Conservation (phyloP, 306 rosid genomes). For the Acacia confusa region DNA sequence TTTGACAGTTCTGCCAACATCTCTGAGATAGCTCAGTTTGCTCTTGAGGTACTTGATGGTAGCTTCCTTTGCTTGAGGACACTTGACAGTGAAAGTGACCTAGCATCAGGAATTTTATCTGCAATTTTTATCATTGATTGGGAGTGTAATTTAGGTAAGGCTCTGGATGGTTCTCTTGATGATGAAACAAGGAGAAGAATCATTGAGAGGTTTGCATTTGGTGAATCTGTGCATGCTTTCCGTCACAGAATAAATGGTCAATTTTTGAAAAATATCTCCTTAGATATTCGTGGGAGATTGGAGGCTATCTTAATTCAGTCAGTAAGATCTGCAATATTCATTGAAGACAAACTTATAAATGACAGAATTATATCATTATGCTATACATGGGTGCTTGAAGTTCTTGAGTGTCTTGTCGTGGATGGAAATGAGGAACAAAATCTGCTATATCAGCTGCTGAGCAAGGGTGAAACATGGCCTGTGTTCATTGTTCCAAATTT, state of each 20-base stretch:
- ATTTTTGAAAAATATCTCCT: slow-evolving; percentile 53
- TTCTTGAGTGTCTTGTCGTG: slow-evolving; percentile 55
- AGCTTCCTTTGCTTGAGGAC: slow-evolving; percentile 64
- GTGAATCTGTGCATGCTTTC: slow-evolving; percentile 55
- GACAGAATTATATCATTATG: slow-evolving; percentile 55
- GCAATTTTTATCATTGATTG: slow-evolving; percentile 68
- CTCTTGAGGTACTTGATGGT: slow-evolving; percentile 80
- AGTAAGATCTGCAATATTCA: slow-evolving; percentile 66
- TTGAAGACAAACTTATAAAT: slow-evolving; percentile 50
- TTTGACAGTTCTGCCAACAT: slow-evolving; percentile 43
- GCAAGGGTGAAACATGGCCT: slow-evolving; percentile 71
- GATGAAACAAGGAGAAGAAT: slow-evolving; percentile 41
- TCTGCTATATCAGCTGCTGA: slow-evolving; percentile 64
- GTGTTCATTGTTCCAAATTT: slow-evolving; percentile 57
- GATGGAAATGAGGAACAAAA: slow-evolving; percentile 64
- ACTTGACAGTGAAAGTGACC: slow-evolving; percentile 60
- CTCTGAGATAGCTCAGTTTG: slow-evolving; percentile 62
- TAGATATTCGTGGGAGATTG: slow-evolving; percentile 48
- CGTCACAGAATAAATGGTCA: slow-evolving; percentile 53
- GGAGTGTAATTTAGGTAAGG: slow-evolving; percentile 60
- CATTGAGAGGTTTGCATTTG: slow-evolving; percentile 53
- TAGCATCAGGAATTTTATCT: slow-evolving; percentile 68
- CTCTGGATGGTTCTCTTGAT: slow-evolving; percentile 45
- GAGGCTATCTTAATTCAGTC: slow-evolving; percentile 55
- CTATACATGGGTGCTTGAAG: slow-evolving; percentile 79